A percentile compares a stretch with the other conserved stretches of the same genome.
These are phyloP conservation scores for Boletellus ananas DNA, from an alignment of 768 basidiomycete genomes.

Conservation along the genomic window DNA sequence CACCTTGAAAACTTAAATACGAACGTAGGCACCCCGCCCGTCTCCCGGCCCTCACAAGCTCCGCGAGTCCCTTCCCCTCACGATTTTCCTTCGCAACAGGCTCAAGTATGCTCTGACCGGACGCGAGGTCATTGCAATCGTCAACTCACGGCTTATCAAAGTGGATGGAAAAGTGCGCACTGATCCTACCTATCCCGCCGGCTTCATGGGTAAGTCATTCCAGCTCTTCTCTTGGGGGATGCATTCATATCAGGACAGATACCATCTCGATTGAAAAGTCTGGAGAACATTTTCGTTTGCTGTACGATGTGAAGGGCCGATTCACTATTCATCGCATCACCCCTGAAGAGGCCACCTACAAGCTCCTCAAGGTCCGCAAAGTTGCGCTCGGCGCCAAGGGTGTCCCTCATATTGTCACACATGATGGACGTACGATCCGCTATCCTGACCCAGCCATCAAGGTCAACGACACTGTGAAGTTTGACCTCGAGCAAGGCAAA, in stretches of 20 bases:
- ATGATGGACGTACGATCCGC: conserved; percentile 99
- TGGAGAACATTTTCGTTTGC: conserved; percentile 97
- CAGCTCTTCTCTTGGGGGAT: not conserved
- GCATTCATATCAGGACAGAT: conserved; percentile 46
- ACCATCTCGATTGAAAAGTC: conserved; percentile 98
- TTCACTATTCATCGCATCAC: conserved; percentile 99
- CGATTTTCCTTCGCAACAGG: conserved; percentile 96
- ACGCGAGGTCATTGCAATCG: conserved; percentile 92
- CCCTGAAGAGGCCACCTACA: conserved; percentile 93
- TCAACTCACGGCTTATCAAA: conserved; percentile 96
- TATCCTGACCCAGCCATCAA: conserved; percentile 96
- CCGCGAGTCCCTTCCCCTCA: conserved; percentile 95
- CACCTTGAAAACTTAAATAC: conserved; percentile 5
- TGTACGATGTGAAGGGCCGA: conserved; percentile 99
- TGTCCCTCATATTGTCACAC: conserved; percentile 96
- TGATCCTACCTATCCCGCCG: conserved; percentile 93
- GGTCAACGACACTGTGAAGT: conserved; percentile 97
- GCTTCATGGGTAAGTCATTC: conserved; percentile 83
- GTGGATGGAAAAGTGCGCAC: conserved; percentile 99
- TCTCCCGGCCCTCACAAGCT: conserved; percentile 99
- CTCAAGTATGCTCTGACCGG: conserved; percentile 98
- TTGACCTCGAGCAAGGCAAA: conserved; percentile 92
- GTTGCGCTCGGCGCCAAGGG: conserved; percentile 90
- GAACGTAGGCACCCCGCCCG: conserved; percentile 83
- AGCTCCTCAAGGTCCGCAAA: conserved; percentile 91